Base-by-base conservation (phyloP, 1,284 basidiomycete species). In the Fomitopsis pinicola region DNA sequence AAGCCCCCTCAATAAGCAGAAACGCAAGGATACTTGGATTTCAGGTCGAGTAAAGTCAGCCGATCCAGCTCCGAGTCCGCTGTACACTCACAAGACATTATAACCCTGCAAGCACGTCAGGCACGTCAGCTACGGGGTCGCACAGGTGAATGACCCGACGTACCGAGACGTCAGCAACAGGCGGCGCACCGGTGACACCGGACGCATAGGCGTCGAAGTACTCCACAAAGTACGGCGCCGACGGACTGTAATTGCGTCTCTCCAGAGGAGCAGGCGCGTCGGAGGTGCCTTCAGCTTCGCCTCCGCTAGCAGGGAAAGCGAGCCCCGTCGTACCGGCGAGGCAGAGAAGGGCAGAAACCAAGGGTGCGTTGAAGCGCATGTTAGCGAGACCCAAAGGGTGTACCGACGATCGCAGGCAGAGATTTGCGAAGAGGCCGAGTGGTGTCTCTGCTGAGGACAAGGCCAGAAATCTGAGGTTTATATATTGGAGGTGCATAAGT, bases 61-160 rank as follows among this genome's bases (percentile, higher is more conserved):
- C 17, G n/a, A 9, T 3, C 10, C 8, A 10, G n/a, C 14, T 14
- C 44, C 9, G 44, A 19, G n/a, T n/a, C n/a, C n/a, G n/a, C n/a
- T 46, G 19, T 19, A 17, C 19, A 66, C 76, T 68, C 56, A 80
- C 80, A 79, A 81, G 30, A 78, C 78, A 60, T 81, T 82, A 67
- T 73, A 82, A 0, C 81, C 80, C 77, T 79, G 42, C 15, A 17
- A 46, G 8, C 8, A 14, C 17, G 22, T 15, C 53, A 59, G 38
- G 3, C 33, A 33, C 33, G 1, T 40, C 0, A 15, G 14, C 6
- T 40, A 40, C 14, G 12, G 38, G 38, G 50, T 7, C 55, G 42
- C 30, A 42, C 15, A 15, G 62, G 22, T 9, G 55, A 33, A 53
- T n/a, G 17, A 7, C 54, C 45, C 17, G 8, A 69, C 72, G 3